These are phyloP conservation scores for Seiridium unicorne DNA, from an alignment of 2,329 filamentous ascomycete genomes.

Conservation along the genomic window DNA sequence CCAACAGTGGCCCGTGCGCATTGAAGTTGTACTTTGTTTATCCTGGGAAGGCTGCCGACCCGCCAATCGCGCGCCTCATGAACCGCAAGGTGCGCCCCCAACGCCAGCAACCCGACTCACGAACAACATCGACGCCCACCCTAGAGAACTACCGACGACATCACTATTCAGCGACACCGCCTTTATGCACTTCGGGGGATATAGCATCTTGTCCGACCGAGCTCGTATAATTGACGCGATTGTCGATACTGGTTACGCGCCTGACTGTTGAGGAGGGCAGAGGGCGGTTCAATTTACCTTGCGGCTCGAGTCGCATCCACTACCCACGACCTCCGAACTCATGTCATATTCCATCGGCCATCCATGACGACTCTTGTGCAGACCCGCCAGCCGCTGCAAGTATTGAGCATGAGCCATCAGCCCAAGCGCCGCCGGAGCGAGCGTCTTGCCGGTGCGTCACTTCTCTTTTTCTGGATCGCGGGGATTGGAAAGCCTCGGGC, in stretches of 20 bases:
- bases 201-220: background rate
- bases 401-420: slow-evolving; percentile 67
- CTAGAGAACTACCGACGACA: background rate
- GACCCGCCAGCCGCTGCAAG: slow-evolving; percentile 63
- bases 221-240: slow-evolving; percentile 17
- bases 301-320: background rate
- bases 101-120: background rate
- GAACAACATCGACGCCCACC: background rate
- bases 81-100: background rate
- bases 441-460: slow-evolving; percentile 58
- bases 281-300: background rate
- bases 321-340: slow-evolving; percentile 11
- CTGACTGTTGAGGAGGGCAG: background rate
- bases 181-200: background rate
- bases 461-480: background rate
- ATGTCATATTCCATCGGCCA: slow-evolving; percentile 36
- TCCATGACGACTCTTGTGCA: slow-evolving; percentile 71
- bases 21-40: slow-evolving; percentile 2
- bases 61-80: slow-evolving; percentile 2
- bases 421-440: slow-evolving; percentile 62
- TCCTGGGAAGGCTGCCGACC: background rate
- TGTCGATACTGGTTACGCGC: slow-evolving; percentile 10
- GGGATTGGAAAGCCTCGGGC: too few species aligned
- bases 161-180: background rate
- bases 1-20: background rate